Evolutionary conservation across 1,139 yeast genomes (phyloP), one percentile per base, ranked within the genome.

Genomic region (Lodderomyces beijingensis): DNA sequence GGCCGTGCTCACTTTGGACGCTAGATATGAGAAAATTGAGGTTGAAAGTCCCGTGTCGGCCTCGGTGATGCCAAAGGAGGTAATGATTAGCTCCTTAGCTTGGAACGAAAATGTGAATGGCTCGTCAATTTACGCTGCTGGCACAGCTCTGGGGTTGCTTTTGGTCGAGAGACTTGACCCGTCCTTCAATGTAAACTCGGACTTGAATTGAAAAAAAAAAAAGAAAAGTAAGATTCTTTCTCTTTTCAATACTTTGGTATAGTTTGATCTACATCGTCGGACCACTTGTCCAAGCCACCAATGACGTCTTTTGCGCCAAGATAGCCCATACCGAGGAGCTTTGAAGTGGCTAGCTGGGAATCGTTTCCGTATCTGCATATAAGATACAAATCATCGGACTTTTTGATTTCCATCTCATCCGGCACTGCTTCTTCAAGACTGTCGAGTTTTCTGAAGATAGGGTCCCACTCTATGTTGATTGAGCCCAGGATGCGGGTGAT

Each of bases 331-430:
- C 72, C 76, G 31, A 67, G 61, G 31, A 91, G 55, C 30, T 68
- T 59, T 39, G 65, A 58, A 0, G 85, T 78, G 0, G 95, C 95
- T 13, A 77, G 57, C 48, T 86, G 91, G 0, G 97, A 89, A 53
- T 91, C 97, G 53, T 87, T 88, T 4, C 99, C 99, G 51, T 68
- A 79, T 25, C 97, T 70, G 55, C 99, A 91, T 11, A 89, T 65
- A 0, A 84, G 79, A 40, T 53, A 68, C 1, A 68, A 45, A 0
- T 39, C 36, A 35, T 50, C 49, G 5, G 46, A 42, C 35, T 55
- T 55, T 22, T 47, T 40, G 23, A 50, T 44, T 1, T 27, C 19
- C 37, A 7, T 44, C 38, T 20, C 54, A 59, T 11, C 64, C 41
- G n/a, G n/a, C n/a, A n/a, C n/a, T 32, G 41, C 40, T 7, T 34